These are phyloP conservation scores for Thalia dealbata DNA, from an alignment of 176 grass and related monocot genomes.

Conservation along the genomic window DNA sequence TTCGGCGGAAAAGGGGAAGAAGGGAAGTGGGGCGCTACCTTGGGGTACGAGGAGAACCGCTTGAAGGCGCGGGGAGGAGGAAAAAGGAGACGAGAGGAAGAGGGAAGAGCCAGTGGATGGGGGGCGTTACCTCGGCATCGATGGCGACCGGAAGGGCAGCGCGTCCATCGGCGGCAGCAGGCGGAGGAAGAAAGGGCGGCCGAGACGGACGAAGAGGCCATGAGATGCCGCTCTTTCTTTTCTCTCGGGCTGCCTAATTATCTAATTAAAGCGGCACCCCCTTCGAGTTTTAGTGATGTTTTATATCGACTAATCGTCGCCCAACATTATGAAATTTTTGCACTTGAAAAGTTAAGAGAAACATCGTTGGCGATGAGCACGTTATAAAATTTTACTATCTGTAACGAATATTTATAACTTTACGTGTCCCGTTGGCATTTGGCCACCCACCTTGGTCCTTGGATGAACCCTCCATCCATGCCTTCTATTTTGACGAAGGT, in stretches of 20 bases:
- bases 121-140: conserved; percentile 10
- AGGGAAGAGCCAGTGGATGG: background rate
- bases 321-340: no score
- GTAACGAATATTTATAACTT: no score
- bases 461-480: no score
- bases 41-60: conserved; percentile 31
- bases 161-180: conserved; percentile 11
- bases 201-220: conserved; percentile 38
- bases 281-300: no score
- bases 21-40: background rate
- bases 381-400: no score
- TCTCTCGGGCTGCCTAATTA: background rate
- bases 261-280: no score
- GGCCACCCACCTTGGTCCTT: no score
- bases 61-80: conserved; percentile 20
- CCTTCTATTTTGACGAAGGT: no score
- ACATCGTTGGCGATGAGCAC: no score
- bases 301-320: no score
- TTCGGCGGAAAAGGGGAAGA: background rate
- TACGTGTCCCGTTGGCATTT: no score
- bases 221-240: background rate
- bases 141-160: background rate
- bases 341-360: no score
- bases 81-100: conserved; percentile 8
- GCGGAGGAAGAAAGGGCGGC: background rate